A percentile compares a stretch with the other conserved stretches of the same genome.
Evolutionary conservation across 1,284 basidiomycete genomes (phyloP).

Genomic region (Irpex sp.): DNA sequence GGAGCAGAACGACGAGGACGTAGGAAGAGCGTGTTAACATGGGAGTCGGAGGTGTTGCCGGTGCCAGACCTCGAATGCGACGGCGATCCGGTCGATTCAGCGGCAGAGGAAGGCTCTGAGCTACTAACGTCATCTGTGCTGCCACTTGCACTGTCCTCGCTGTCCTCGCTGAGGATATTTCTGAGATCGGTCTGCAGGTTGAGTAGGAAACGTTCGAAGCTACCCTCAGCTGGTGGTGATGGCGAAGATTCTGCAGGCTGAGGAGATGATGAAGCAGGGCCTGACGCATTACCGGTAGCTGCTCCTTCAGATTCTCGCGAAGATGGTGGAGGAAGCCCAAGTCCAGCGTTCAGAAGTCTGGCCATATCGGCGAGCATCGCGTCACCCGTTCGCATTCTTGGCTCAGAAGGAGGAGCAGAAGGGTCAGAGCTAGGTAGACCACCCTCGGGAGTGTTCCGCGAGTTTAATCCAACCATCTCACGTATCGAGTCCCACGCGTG

Average conservation of each 20-base stretch:
- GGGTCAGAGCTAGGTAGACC: conserved; percentile 9
- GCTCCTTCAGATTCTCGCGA: not conserved
- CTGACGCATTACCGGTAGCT: not conserved
- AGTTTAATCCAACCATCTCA: conserved; percentile 48
- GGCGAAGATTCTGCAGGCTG: conserved; percentile 10
- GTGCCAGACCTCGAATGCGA: not conserved
- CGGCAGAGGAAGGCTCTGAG: not conserved
- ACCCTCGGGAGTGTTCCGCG: conserved; percentile 1
- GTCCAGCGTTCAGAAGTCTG: conserved; percentile 67
- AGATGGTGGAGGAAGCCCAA: conserved; percentile 38
- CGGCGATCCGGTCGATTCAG: not conserved
- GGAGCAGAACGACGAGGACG: conserved; percentile 3
- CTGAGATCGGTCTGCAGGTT: conserved; percentile 71
- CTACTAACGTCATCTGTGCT: not conserved
- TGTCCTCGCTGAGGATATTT: conserved; percentile 42
- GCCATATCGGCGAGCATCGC: conserved; percentile 73
- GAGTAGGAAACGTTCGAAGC: conserved; percentile 72
- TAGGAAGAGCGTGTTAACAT: too few relatives aligned
- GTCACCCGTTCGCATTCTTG: conserved; percentile 34
- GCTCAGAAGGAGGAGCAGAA: conserved; percentile 10
- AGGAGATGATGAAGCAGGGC: conserved; percentile 6
- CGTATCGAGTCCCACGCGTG: conserved; percentile 58
- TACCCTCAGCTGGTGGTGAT: conserved; percentile 55
- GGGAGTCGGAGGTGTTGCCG: conserved; percentile 13
- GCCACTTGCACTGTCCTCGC: not conserved